Evolutionary conservation across 225 moss, liverwort and hornwort species (phyloP).

Genomic region (Bryum argenteum): DNA sequence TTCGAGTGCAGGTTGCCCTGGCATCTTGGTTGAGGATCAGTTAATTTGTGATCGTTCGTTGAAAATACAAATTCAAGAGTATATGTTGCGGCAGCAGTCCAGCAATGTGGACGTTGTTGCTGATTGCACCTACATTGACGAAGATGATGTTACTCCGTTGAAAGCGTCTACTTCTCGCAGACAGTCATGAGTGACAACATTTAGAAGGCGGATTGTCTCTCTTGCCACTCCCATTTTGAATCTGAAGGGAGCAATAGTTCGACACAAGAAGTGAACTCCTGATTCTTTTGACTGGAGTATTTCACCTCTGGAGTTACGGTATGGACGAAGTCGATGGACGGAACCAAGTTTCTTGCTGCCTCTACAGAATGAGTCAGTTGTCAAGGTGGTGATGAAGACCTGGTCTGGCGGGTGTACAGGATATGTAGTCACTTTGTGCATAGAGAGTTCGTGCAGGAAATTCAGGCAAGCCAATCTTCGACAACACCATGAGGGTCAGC

Average conservation of each 20-base stretch:
- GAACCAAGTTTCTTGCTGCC: conserved; percentile 3
- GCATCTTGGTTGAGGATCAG: conserved; percentile 42
- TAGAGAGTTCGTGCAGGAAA: neutral
- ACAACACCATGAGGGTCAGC: neutral
- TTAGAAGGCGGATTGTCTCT: neutral
- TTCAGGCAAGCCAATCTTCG: conserved; percentile 7
- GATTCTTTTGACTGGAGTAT: conserved; percentile 10
- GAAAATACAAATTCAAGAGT: conserved; percentile 55
- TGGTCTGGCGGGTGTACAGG: conserved; percentile 11
- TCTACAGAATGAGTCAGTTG: conserved; percentile 10
- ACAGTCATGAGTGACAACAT: conserved; percentile 1
- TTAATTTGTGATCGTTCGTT: conserved; percentile 51
- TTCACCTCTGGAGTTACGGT: neutral
- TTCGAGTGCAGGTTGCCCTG: conserved; percentile 49
- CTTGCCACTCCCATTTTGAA: neutral
- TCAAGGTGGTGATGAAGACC: neutral
- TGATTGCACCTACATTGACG: conserved; percentile 57
- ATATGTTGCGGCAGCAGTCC: conserved; percentile 49
- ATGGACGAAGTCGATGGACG: conserved; percentile 6
- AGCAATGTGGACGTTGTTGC: conserved; percentile 54
- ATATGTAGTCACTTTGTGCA: conserved; percentile 9
- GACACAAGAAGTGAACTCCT: conserved; percentile 1
- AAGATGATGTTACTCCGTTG: conserved; percentile 51
- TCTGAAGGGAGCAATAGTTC: conserved; percentile 15
- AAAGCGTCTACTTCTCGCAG: conserved; percentile 20